Evolutionary conservation across 2,329 filamentous ascomycete genomes (phyloP).

Genomic region (Didymellaceae sp.): DNA sequence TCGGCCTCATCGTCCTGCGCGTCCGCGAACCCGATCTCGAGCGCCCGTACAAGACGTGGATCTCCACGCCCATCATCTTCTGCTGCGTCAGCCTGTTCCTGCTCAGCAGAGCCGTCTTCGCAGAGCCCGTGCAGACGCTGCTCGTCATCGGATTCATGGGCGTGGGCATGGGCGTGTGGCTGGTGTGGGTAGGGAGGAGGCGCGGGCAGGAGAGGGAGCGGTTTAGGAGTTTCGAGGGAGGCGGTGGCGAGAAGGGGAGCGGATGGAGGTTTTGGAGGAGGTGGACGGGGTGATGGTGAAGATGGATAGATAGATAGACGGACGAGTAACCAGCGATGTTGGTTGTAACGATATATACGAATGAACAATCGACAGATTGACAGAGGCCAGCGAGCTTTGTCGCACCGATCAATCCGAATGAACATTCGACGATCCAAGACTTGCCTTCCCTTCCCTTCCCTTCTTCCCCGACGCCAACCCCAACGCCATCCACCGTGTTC

Average conservation of each 20-base stretch:
- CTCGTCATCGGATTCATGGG: constrained; percentile 85
- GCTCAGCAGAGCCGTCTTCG: constrained; percentile 85
- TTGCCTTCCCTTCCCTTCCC: too few relatives aligned
- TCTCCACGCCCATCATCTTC: constrained; percentile 95
- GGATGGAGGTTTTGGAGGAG: constrained; percentile 56
- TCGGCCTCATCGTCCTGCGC: constrained; percentile 88
- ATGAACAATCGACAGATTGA: too few relatives aligned
- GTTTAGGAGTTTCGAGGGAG: constrained; percentile 30
- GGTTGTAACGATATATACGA: too few relatives aligned
- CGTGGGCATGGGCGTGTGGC: constrained; percentile 85
- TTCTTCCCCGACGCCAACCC: too few relatives aligned
- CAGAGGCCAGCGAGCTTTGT: too few relatives aligned
- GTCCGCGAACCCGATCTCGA: constrained; percentile 88
- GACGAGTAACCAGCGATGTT: too few relatives aligned
- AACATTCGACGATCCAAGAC: too few relatives aligned
- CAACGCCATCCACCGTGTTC: too few relatives aligned
- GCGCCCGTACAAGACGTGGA: constrained; percentile 94
- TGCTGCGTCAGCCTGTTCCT: constrained; percentile 97
- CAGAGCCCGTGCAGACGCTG: constrained; percentile 87
- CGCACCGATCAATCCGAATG: too few relatives aligned
- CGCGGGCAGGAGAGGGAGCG: constrained; percentile 35
- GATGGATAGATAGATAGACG: too few relatives aligned
- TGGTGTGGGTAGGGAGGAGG: constrained; percentile 75
- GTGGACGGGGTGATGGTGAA: constrained; percentile 40
- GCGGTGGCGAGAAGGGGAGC: constrained; percentile 33